Evolutionary conservation across 495 filamentous ascomycete species (phyloP).

Genomic region (Aspergillus hancockii): DNA sequence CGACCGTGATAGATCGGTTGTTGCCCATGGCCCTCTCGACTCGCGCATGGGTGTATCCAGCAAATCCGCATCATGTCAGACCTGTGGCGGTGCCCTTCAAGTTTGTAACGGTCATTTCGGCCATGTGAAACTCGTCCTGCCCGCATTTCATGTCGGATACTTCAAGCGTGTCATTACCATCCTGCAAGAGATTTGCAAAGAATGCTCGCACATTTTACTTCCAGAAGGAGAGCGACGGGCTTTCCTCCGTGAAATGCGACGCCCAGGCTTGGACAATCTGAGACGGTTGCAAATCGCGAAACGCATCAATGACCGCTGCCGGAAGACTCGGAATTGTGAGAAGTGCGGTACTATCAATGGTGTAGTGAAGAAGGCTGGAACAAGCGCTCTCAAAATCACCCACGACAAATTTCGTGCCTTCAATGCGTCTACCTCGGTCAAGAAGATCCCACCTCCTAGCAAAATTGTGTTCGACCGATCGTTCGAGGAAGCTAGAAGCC

Average conservation of each 20-base stretch:
- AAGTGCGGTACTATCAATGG: constrained; percentile 81
- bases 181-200: constrained; percentile 91
- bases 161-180: constrained; percentile 87
- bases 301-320: constrained; percentile 82
- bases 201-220: constrained; percentile 67
- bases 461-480: constrained; percentile 84
- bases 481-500: constrained; percentile 72
- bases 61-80: constrained; percentile 72
- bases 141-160: constrained; percentile 93
- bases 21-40: constrained; percentile 82
- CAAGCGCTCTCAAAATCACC: constrained; percentile 80
- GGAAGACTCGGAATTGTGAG: constrained; percentile 76
- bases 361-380: constrained; percentile 79
- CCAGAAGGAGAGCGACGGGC: constrained; percentile 70
- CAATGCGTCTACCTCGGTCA: constrained; percentile 80
- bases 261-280: constrained; percentile 83
- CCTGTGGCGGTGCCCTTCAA: constrained; percentile 74
- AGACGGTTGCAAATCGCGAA: constrained; percentile 77
- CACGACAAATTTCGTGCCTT: constrained; percentile 89
- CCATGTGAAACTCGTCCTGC: constrained; percentile 83
- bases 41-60: constrained; percentile 84
- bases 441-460: constrained; percentile 75
- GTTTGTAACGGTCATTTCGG: constrained; percentile 95
- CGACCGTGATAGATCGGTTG: constrained; percentile 66
- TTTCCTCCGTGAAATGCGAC: constrained; percentile 75